phyloP scores from a whole-genome alignment of 139 green algal species.

The Desmodesmus armatus region DNA sequence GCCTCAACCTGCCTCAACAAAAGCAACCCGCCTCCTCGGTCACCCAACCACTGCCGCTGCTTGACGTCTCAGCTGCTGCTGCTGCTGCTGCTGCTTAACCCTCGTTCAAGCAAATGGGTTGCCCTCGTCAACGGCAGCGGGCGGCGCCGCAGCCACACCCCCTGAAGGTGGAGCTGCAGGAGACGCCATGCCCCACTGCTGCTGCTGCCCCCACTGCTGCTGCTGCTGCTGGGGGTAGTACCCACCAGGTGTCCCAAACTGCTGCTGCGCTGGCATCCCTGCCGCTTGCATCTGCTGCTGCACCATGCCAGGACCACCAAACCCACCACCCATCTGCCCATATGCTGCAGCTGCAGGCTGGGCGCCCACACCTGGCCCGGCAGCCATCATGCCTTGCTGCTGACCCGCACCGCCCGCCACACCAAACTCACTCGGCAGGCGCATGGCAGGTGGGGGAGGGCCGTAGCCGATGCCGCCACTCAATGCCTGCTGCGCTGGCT shows the following conservation, averaged over 20 bases:
- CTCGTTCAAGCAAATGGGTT: conserved; percentile 30
- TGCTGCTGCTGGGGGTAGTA: conserved; percentile 31
- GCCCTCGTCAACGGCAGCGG: not conserved
- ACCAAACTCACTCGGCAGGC: no score
- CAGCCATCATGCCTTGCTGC: not conserved
- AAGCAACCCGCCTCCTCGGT: no score
- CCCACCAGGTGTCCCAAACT: no score
- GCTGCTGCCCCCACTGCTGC: not conserved
- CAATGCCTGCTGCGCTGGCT: no score
- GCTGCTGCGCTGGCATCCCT: no score
- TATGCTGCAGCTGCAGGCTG: not conserved
- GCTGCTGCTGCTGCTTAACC: not conserved
- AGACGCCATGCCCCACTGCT: not conserved
- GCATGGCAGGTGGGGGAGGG: no score
- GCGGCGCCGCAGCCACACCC: not conserved
- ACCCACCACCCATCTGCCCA: not conserved
- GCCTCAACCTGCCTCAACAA: no score
- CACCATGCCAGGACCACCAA: not conserved
- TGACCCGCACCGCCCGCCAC: not conserved
- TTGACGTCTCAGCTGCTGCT: not conserved
- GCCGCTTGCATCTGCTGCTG: not conserved
- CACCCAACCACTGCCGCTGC: no score
- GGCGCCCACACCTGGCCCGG: not conserved
- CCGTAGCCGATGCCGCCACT: no score
- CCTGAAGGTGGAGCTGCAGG: conserved; percentile 1